Conservation (phyloP, 2,329 filamentous ascomycete species). For the Colletotrichum sp. region DNA sequence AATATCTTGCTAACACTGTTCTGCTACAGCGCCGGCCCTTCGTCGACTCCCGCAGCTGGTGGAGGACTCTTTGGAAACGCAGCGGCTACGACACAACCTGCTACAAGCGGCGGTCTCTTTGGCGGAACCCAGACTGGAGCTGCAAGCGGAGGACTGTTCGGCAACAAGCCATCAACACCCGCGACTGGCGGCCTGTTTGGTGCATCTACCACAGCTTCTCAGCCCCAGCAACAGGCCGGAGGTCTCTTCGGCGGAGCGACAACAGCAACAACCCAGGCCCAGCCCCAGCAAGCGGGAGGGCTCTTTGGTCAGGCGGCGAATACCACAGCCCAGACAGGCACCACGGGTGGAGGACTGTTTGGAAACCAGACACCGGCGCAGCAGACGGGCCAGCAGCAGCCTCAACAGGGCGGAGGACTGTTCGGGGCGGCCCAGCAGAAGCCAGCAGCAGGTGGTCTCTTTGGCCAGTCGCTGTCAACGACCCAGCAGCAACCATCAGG, state of each 20-base stretch:
- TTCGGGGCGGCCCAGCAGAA: conserved; percentile 34
- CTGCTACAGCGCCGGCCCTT: neutral
- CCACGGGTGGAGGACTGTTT: conserved; percentile 18
- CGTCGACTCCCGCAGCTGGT: conserved; percentile 7
- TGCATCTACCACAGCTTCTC: conserved; percentile 21
- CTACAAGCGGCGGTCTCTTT: conserved; percentile 23
- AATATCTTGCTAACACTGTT: neutral
- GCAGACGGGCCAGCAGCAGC: conserved; percentile 23
- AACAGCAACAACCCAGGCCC: neutral
- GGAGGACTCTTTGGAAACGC: conserved; percentile 12
- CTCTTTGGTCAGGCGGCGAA: neutral
- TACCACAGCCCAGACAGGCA: conserved; percentile 5
- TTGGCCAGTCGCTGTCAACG: conserved; percentile 19
- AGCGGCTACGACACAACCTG: neutral
- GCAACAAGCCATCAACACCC: conserved; percentile 26
- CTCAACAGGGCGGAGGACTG: conserved; percentile 36
- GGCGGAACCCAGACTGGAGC: conserved; percentile 5
- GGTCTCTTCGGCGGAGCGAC: conserved; percentile 3
- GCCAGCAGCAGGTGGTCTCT: conserved; percentile 25
- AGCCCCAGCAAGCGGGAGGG: neutral
- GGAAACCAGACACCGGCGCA: conserved; percentile 4
- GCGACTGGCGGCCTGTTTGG: conserved; percentile 43
- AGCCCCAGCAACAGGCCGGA: conserved; percentile 30
- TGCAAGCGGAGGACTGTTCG: conserved; percentile 10
- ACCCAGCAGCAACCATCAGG: conserved; percentile 23